Evolutionary conservation across 345 rosid genomes (phyloP).

Genomic region (Kandelia obovata): DNA sequence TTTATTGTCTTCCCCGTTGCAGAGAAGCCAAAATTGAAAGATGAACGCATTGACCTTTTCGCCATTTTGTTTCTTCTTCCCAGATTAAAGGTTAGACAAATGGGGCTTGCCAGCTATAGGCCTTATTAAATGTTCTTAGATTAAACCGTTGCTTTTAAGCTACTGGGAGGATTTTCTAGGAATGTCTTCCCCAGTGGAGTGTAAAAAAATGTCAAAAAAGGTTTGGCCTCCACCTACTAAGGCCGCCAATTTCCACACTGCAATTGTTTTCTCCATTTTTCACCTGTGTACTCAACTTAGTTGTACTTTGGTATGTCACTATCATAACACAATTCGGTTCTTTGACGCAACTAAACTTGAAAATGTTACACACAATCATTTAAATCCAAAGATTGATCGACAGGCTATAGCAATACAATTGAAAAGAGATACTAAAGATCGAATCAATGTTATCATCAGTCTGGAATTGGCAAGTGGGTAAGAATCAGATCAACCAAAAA

Average conservation of each 20-base stretch:
- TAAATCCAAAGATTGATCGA: too few species aligned
- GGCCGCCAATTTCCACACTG: background rate
- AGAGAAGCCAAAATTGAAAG: conserved; percentile 16
- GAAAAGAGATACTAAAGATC: too few species aligned
- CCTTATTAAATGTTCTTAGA: conserved; percentile 15
- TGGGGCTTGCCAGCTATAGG: conserved; percentile 35
- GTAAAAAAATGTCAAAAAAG: conserved; percentile 30
- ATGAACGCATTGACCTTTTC: conserved; percentile 40
- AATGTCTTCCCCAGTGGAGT: conserved; percentile 28
- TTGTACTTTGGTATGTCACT: background rate
- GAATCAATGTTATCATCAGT: too few species aligned
- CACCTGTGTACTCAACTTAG: background rate
- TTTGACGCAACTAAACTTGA: too few species aligned
- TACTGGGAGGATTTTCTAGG: conserved; percentile 22
- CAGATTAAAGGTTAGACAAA: conserved; percentile 14
- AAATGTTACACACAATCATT: too few species aligned
- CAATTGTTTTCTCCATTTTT: background rate
- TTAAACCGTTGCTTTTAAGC: background rate
- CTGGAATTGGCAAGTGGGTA: background rate
- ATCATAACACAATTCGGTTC: background rate
- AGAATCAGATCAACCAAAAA: background rate
- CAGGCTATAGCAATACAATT: too few species aligned
- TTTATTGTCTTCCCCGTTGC: conserved; percentile 1
- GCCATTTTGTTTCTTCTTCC: conserved; percentile 25
- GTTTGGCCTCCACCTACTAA: conserved; percentile 14